Base-by-base conservation (phyloP, 2,329 filamentous ascomycete genomes). In the Claviceps monticola region DNA sequence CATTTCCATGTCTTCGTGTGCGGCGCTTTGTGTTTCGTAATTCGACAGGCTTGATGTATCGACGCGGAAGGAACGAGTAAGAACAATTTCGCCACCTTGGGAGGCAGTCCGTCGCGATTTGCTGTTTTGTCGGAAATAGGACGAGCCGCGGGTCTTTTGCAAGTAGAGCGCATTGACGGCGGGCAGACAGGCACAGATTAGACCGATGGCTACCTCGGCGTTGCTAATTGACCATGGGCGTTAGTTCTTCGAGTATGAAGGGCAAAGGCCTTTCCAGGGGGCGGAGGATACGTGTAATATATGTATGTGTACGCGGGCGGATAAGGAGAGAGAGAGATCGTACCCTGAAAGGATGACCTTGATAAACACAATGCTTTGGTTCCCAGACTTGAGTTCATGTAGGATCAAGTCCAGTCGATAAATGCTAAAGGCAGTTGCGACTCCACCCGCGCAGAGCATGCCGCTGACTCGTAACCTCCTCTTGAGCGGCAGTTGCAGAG, bases 121-220 rank as follows among this genome's bases (percentile, higher is more conserved):
- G 43, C 53, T 54, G 14, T 49, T 57, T 13, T 62, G 56, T 44
- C 57, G n/a, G 4, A 56, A 57, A 39, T 60, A 64, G 0, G 58
- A 54, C 14, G 60, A 60, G 4, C 57, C 57, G 17, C 51, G 56
- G 47, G 23, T 53, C 36, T 49, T 51, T 21, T 53, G 52, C 3
- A 55, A 50, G 47, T 55, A 57, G 17, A 63, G 52, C 2, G 57
- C 56, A 37, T 59, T 64, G 17, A 59, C 49, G n/a, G 62, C 59
- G 0, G 62, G 64, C 1, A 66, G 54, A 42, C 64, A 66, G 2
- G 62, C 57, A 50, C 62, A 65, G 19, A 65, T 63, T 16, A 66
- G 56, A 3, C 62, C 64, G 19, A 66, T 61, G 21, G 61, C 62
- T 0, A 57, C 57, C 47, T 66, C 63, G 21, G 64, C 64, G 37